Evolutionary conservation across 495 filamentous ascomycete species (phyloP), one percentile per base, ranked within the genome.

Genomic region (Trichoderma parareesei): DNA sequence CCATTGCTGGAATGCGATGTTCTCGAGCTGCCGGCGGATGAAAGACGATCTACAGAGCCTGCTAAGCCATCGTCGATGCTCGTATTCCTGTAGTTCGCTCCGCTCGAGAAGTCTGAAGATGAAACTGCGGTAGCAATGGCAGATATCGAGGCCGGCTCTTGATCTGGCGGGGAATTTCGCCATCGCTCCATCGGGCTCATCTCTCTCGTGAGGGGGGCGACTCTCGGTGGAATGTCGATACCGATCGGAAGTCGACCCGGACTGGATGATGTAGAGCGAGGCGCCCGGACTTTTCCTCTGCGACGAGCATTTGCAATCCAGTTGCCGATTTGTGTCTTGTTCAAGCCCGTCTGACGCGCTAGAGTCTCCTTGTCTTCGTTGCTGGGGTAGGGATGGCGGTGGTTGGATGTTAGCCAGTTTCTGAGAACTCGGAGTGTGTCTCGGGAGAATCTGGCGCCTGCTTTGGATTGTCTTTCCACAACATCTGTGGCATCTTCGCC

Each of bases 261-360:
- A 65, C 73, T 78, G 37, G 76, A 76, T 33, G 82, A 83, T n/a
- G 79, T 83, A 27, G 82, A 84, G 63, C 82, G 75, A 37, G 79
- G 76, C 38, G 83, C 77, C 33, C 83, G 82, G 59, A 87, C 82
- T 78, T 92, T 93, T 64, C 87, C 85, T 64, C 90, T 79, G 44
- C 91, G 84, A 42, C 90, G 85, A 63, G 90, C 89, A 73, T 95
- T 95, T 60, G 91, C 90, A 13, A 95, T 82, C 91, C 90, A 93
- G 71, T 92, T 93, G 20, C 84, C 85, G 60, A 95, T 90, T 72
- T 95, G 91, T 8, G 78, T 86, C 67, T 86, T 82, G 66, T 79
- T 90, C 27, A 95, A 80, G 11, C 89, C 89, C 2, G 91, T 95
- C 65, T 82, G 80, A 49, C 80, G 74, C 69, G 88, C 85, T n/a